Evolutionary conservation across 1,284 basidiomycete species (phyloP).

Genomic region (Singerocomus inundabilis): DNA sequence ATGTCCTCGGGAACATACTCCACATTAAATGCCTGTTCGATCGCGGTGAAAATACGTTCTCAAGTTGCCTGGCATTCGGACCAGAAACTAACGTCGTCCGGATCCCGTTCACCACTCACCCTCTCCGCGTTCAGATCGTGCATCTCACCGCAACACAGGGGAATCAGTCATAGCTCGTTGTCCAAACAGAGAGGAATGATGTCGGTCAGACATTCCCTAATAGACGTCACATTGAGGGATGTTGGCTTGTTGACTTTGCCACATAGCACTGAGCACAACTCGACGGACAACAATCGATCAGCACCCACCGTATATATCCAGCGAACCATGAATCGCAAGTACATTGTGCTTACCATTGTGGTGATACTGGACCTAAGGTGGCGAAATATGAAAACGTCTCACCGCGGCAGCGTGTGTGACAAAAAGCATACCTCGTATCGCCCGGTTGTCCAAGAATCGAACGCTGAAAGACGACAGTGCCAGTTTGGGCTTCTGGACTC

Average conservation of each 20-base stretch:
- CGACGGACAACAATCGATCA: neutral
- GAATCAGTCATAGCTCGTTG: slow-evolving; percentile 79
- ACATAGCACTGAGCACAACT: slow-evolving; percentile 1
- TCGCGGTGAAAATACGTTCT: slow-evolving; percentile 77
- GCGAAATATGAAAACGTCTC: neutral
- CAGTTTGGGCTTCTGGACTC: slow-evolving; percentile 50
- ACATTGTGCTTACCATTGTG: slow-evolving; percentile 97
- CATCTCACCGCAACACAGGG: slow-evolving; percentile 59
- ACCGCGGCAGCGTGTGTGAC: neutral
- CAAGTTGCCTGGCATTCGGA: slow-evolving; percentile 84
- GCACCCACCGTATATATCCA: slow-evolving; percentile 83
- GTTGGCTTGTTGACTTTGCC: slow-evolving; percentile 63
- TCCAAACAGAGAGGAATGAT: slow-evolving; percentile 88
- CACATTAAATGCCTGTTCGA: slow-evolving; percentile 81
- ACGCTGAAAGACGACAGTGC: slow-evolving; percentile 74
- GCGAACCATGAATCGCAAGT: slow-evolving; percentile 77
- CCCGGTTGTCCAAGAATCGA: slow-evolving; percentile 79
- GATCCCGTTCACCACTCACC: slow-evolving; percentile 53
- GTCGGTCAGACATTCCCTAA: slow-evolving; percentile 65
- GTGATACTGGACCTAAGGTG: slow-evolving; percentile 70
- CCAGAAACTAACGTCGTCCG: slow-evolving; percentile 96
- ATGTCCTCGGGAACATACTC: slow-evolving; percentile 90
- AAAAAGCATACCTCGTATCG: slow-evolving; percentile 71
- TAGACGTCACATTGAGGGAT: slow-evolving; percentile 59
- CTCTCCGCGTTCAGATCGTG: slow-evolving; percentile 21